A percentile compares a stretch with the other conserved stretches of the same genome.
phyloP scores from a whole-genome alignment of 768 basidiomycete genomes.

The Suillus sp. region DNA sequence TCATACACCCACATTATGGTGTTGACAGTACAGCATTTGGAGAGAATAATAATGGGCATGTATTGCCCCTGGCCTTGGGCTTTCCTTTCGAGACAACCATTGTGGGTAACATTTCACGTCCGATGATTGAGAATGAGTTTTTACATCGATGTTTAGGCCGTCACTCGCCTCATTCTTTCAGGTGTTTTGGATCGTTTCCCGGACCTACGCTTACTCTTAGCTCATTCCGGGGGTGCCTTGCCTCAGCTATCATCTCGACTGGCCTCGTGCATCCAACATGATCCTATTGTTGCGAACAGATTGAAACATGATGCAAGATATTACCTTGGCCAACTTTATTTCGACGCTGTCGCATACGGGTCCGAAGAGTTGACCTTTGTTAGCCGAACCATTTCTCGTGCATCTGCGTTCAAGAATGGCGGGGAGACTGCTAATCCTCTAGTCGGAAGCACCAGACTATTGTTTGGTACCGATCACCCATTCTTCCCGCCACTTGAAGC shows the following conservation, averaged over 20 bases:
- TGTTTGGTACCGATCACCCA: slow-evolving; percentile 89
- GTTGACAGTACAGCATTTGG: slow-evolving; percentile 77
- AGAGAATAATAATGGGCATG: slow-evolving; percentile 79
- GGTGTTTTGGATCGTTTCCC: slow-evolving; percentile 84
- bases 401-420: slow-evolving; percentile 46
- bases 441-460: slow-evolving; percentile 58
- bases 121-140: not conserved
- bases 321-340: slow-evolving; percentile 78
- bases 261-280: slow-evolving; percentile 83
- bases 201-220: slow-evolving; percentile 72
- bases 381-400: slow-evolving; percentile 66
- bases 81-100: slow-evolving; percentile 92
- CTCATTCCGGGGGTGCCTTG: slow-evolving; percentile 86
- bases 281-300: slow-evolving; percentile 74
- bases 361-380: slow-evolving; percentile 83
- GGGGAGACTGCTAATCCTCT: slow-evolving; percentile 34
- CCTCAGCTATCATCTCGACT: slow-evolving; percentile 83
- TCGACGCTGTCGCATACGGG: slow-evolving; percentile 90
- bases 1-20: slow-evolving; percentile 88
- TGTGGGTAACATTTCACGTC: slow-evolving; percentile 43
- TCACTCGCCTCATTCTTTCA: slow-evolving; percentile 77
- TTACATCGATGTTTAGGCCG: slow-evolving; percentile 44
- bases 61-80: slow-evolving; percentile 82
- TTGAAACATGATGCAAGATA: slow-evolving; percentile 82
- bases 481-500: slow-evolving; percentile 83